These are phyloP conservation scores for Pyrenophora graminea DNA, from an alignment of 2,329 filamentous ascomycete genomes.

Conservation along the genomic window DNA sequence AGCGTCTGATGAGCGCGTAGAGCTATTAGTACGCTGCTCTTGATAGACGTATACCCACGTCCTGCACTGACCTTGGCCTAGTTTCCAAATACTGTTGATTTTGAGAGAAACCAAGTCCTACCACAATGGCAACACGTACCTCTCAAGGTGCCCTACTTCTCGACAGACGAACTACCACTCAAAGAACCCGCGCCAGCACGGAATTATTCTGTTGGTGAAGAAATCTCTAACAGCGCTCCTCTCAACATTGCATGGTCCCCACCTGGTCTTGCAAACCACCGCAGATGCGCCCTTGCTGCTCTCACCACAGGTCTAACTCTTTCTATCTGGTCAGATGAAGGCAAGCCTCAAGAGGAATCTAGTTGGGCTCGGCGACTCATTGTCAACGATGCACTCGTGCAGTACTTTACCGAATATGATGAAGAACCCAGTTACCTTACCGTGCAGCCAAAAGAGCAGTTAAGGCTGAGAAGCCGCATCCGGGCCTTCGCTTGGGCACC, in stretches of 20 bases:
- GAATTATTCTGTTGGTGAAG: conserved; percentile 61
- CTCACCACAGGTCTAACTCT: conserved; percentile 61
- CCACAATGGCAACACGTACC: conserved; percentile 44
- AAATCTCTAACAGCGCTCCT: conserved; percentile 59
- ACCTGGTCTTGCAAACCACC: conserved; percentile 59
- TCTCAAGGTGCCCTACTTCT: conserved; percentile 59
- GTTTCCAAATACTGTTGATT: conserved; percentile 41
- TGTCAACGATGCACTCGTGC: conserved; percentile 55
- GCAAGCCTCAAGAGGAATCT: conserved; percentile 45
- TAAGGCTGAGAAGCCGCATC: conserved; percentile 46
- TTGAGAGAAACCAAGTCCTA: conserved; percentile 35
- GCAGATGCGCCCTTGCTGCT: conserved; percentile 59
- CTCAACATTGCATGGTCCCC: conserved; percentile 61
- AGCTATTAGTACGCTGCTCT: conserved; percentile 52
- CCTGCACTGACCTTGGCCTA: conserved; percentile 17
- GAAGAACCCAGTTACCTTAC: conserved; percentile 23
- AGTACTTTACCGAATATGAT: conserved; percentile 40
- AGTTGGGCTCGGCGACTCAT: conserved; percentile 59
- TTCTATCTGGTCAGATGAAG: conserved; percentile 60
- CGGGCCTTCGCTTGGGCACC: conserved; percentile 51
- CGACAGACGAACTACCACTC: conserved; percentile 52
- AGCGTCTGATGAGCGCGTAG: conserved; percentile 59
- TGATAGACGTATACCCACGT: not conserved
- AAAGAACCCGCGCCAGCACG: conserved; percentile 53
- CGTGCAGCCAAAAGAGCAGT: conserved; percentile 34